Evolutionary conservation across 768 basidiomycete genomes (phyloP).

Genomic region (Pilatotrama ljubarskyi): DNA sequence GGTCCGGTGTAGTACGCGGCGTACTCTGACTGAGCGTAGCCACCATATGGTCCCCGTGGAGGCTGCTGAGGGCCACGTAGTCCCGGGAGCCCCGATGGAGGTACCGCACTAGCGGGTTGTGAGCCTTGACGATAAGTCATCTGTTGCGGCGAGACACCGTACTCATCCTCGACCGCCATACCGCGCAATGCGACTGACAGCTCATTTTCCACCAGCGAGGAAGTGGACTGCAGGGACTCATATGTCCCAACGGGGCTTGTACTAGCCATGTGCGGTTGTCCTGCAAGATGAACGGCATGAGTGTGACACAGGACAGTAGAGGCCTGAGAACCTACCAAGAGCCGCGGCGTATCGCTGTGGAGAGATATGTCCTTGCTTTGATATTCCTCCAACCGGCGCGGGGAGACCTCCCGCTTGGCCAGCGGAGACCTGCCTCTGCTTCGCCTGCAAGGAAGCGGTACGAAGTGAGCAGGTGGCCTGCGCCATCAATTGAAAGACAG

Average conservation of each 20-base stretch:
- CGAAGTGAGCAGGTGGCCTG: neutral
- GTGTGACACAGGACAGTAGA: slow-evolving; percentile 30
- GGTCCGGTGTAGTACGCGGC: slow-evolving; percentile 57
- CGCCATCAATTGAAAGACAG: neutral
- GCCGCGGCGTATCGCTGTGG: slow-evolving; percentile 54
- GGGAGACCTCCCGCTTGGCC: slow-evolving; percentile 17
- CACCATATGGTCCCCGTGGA: slow-evolving; percentile 47
- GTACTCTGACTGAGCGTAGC: slow-evolving; percentile 59
- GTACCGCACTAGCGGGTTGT: slow-evolving; percentile 32
- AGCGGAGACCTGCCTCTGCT: slow-evolving; percentile 18
- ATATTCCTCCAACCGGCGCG: slow-evolving; percentile 26
- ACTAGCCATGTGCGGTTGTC: slow-evolving; percentile 25
- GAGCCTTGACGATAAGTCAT: slow-evolving; percentile 38
- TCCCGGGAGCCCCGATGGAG: slow-evolving; percentile 36
- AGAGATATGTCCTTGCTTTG: slow-evolving; percentile 52
- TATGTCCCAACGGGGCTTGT: slow-evolving; percentile 29
- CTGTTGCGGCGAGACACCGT: slow-evolving; percentile 33
- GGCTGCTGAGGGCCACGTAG: slow-evolving; percentile 46
- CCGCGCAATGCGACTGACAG: slow-evolving; percentile 59
- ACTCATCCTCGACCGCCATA: slow-evolving; percentile 60
- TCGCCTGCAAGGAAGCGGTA: slow-evolving; percentile 9
- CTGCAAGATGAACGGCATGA: slow-evolving; percentile 22
- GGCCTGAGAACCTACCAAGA: slow-evolving; percentile 39
- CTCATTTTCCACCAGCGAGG: slow-evolving; percentile 51
- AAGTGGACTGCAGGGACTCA: slow-evolving; percentile 39